A percentile compares a stretch with the other conserved stretches of the same genome.
These are phyloP conservation scores for Globisporangium barbulae DNA, from an alignment of 352 stramenopile genomes.

Conservation along the genomic window DNA sequence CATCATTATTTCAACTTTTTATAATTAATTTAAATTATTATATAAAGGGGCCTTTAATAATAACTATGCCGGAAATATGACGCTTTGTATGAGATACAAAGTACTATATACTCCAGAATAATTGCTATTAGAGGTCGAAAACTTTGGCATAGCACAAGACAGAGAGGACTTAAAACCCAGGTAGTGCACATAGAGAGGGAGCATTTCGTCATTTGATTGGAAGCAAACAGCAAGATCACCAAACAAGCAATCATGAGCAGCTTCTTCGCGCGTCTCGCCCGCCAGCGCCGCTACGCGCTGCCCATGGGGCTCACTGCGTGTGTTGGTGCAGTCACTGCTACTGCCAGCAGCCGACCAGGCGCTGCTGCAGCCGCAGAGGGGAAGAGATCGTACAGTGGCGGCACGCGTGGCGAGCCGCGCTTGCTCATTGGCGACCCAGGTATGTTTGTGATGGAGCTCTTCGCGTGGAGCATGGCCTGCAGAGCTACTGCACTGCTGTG, in stretches of 20 bases:
- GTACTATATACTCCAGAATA: too few relatives aligned
- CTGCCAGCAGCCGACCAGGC: background rate
- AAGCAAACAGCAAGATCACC: background rate
- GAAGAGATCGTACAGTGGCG: conserved; percentile 1
- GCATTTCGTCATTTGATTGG: background rate
- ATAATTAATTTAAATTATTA: too few relatives aligned
- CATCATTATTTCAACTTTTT: too few relatives aligned
- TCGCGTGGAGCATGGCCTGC: background rate
- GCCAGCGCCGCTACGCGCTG: background rate
- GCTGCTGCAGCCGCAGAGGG: background rate
- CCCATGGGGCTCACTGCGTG: background rate
- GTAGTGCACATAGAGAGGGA: background rate
- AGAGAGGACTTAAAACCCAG: background rate
- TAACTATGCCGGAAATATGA: too few relatives aligned
- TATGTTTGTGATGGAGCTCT: background rate
- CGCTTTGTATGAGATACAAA: too few relatives aligned
- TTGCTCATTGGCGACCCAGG: conserved; percentile 4
- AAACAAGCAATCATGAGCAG: background rate
- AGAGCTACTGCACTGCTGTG: background rate
- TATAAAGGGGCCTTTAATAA: too few relatives aligned
- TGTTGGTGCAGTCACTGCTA: background rate
- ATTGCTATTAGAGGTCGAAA: too few relatives aligned
- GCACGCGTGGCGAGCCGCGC: background rate
- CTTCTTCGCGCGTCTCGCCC: conserved; percentile 1
- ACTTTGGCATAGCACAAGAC: too few relatives aligned